Percentiles rank a stretch among this genome's conserved stretches.
phyloP scores from a whole-genome alignment of 352 stramenopile genomes.

The Phytophthora fragariae region DNA sequence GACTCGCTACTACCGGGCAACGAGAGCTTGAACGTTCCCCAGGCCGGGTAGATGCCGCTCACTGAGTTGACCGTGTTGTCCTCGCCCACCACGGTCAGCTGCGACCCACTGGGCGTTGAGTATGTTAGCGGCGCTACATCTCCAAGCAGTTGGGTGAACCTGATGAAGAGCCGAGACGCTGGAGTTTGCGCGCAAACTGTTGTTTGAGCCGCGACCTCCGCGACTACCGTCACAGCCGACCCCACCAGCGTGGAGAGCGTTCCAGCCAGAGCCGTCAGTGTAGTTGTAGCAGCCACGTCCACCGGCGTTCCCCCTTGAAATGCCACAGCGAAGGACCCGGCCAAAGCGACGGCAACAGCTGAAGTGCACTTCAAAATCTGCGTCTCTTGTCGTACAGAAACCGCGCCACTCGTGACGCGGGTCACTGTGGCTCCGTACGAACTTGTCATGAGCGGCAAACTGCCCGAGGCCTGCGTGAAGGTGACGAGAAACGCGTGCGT shows the following conservation, averaged over 20 bases:
- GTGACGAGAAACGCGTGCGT: conserved; percentile 70
- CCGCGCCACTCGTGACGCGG: conserved; percentile 45
- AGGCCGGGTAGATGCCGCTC: conserved; percentile 85
- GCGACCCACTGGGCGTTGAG: conserved; percentile 33
- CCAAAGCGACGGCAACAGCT: conserved; percentile 33
- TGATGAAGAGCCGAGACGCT: conserved; percentile 74
- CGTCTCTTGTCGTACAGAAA: conserved; percentile 69
- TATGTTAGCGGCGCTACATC: conserved; percentile 66
- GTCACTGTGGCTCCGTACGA: conserved; percentile 45
- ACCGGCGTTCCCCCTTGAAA: conserved; percentile 50
- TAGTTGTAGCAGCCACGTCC: conserved; percentile 52
- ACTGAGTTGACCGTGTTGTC: conserved; percentile 64
- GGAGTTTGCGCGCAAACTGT: conserved; percentile 55
- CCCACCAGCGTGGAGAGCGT: conserved; percentile 42
- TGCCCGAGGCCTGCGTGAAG: conserved; percentile 63
- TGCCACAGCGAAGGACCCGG: conserved; percentile 63
- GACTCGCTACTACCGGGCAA: conserved; percentile 53
- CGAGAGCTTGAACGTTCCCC: conserved; percentile 83
- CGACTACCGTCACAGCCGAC: conserved; percentile 23
- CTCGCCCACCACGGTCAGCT: conserved; percentile 51
- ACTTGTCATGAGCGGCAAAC: conserved; percentile 48
- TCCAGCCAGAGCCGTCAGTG: conserved; percentile 37
- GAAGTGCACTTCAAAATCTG: conserved; percentile 82
- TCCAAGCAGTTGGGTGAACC: conserved; percentile 69
- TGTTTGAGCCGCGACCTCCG: conserved; percentile 38